Percentiles rank a stretch among this genome's conserved stretches.
These are phyloP conservation scores for Crithidia thermophila DNA, from an alignment of 208 protist genomes.

Conservation along the genomic window DNA sequence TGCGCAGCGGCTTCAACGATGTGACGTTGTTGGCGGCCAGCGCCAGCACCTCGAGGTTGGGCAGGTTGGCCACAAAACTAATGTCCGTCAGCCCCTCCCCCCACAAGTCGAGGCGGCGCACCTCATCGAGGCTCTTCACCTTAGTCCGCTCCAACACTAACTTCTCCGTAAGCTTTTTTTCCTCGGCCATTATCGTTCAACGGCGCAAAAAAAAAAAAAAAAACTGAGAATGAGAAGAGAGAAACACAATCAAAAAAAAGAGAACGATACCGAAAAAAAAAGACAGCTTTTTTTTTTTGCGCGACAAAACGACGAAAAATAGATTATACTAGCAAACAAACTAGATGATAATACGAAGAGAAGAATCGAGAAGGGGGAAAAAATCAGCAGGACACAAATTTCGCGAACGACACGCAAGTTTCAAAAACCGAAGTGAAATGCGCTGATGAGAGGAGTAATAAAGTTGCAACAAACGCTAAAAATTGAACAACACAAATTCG, in stretches of 20 bases:
- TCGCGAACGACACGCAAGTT: no score
- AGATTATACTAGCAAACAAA: no score
- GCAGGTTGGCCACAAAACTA: conserved; percentile 63
- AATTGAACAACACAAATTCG: no score
- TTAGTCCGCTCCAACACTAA: conserved; percentile 91
- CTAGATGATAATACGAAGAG: no score
- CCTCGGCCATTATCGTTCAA: conserved; percentile 8
- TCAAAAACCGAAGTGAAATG: no score
- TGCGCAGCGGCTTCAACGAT: conserved; percentile 65
- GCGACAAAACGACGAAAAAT: no score
- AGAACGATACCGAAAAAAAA: not conserved
- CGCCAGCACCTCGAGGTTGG: conserved; percentile 84
- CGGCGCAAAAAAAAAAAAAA: not conserved
- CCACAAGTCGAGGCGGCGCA: conserved; percentile 94
- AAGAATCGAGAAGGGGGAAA: no score
- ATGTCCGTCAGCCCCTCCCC: conserved; percentile 87
- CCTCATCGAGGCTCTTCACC: conserved; percentile 58
- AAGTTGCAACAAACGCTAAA: no score
- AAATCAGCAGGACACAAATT: no score
- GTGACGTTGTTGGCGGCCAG: conserved; percentile 86
- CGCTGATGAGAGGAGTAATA: no score
- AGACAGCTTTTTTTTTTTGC: not conserved
- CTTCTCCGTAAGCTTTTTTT: conserved; percentile 70
- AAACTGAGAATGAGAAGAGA: not conserved
- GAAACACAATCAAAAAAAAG: not conserved